phyloP scores from a whole-genome alignment of 768 basidiomycete genomes.

The Gymnopilus junonius region DNA sequence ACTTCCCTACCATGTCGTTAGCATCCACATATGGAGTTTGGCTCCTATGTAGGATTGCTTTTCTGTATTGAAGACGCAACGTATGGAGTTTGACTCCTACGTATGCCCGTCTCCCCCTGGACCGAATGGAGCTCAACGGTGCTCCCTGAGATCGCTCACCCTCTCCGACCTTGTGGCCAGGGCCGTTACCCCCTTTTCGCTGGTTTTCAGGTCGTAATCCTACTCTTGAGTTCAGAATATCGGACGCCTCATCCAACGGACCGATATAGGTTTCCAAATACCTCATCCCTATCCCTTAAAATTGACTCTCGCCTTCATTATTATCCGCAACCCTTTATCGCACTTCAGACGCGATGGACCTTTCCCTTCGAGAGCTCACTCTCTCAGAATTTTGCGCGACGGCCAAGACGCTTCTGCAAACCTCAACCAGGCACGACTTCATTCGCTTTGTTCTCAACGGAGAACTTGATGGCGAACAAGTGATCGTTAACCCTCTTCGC shows the following conservation, averaged over 20 bases:
- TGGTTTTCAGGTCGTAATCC: no score
- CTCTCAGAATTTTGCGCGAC: not conserved
- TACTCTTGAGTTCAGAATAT: not conserved
- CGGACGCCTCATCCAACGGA: not conserved
- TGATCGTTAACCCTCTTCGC: constrained; percentile 18
- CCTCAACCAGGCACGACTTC: not conserved
- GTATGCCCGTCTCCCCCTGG: not conserved
- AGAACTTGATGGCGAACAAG: constrained; percentile 5
- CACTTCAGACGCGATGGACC: not conserved
- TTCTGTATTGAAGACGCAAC: not conserved
- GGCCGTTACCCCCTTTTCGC: not conserved
- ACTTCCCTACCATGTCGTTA: not conserved
- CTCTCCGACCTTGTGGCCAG: not conserved
- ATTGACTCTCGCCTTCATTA: not conserved
- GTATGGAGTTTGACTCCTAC: not conserved
- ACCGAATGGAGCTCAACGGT: not conserved
- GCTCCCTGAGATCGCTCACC: not conserved
- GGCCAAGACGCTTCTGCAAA: not conserved
- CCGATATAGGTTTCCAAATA: not conserved
- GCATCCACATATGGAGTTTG: not conserved
- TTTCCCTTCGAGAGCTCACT: not conserved
- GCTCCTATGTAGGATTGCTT: not conserved
- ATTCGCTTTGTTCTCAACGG: constrained; percentile 18
- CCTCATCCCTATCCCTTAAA: not conserved
- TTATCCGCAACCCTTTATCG: not conserved